Evolutionary conservation across 768 basidiomycete genomes (phyloP).

Genomic region (Astraeus odoratus): DNA sequence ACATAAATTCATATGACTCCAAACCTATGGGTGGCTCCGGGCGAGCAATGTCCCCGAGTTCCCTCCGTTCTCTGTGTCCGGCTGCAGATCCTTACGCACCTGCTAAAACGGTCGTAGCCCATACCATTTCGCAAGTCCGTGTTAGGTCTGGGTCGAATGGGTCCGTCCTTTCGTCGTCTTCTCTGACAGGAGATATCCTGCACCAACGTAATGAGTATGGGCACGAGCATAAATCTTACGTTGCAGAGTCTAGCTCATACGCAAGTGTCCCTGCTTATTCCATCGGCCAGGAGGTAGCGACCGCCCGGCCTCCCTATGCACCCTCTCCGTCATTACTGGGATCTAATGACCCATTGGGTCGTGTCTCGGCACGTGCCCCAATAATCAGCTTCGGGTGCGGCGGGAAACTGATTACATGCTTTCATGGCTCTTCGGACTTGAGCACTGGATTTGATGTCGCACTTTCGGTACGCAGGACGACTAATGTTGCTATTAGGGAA

Average conservation of each 20-base stretch:
- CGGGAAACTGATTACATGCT: slow-evolving; percentile 85
- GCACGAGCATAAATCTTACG: slow-evolving; percentile 14
- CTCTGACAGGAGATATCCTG: slow-evolving; percentile 10
- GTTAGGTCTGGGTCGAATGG: slow-evolving; percentile 41
- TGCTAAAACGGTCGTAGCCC: slow-evolving; percentile 14
- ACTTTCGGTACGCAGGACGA: slow-evolving; percentile 62
- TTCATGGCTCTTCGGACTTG: slow-evolving; percentile 62
- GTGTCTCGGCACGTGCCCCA: slow-evolving; percentile 66
- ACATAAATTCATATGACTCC: slow-evolving; percentile 14
- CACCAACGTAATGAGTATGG: slow-evolving; percentile 25
- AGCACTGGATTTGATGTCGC: slow-evolving; percentile 76
- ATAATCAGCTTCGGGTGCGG: slow-evolving; percentile 90
- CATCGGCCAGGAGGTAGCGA: slow-evolving; percentile 23
- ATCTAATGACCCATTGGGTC: slow-evolving; percentile 74
- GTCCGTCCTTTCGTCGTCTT: slow-evolving; percentile 32
- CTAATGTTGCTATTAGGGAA: slow-evolving; percentile 59
- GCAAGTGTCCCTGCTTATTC: slow-evolving; percentile 12
- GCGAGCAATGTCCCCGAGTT: slow-evolving; percentile 27
- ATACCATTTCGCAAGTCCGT: slow-evolving; percentile 18
- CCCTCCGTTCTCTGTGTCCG: slow-evolving; percentile 18
- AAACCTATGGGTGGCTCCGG: slow-evolving; percentile 14
- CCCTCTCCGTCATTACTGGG: slow-evolving; percentile 81
- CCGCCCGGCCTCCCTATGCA: slow-evolving; percentile 57
- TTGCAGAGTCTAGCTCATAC: slow-evolving; percentile 14
- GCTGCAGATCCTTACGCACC: slow-evolving; percentile 34